Conservation (phyloP, 352 stramenopile genomes). For the Pythium dissimile region DNA sequence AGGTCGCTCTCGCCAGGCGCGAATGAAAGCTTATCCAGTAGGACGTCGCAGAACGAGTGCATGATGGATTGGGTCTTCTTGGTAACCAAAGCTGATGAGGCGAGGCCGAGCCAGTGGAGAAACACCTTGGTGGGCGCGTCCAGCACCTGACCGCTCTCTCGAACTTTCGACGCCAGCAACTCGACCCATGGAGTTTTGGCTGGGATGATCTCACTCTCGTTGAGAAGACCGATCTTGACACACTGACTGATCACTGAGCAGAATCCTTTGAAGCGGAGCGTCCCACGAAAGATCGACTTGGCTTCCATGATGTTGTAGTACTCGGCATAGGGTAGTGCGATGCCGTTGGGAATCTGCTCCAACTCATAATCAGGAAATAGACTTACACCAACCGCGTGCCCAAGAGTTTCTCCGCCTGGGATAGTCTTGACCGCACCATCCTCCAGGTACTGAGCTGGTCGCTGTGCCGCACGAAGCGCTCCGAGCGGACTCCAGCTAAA, state of each 20-base stretch:
- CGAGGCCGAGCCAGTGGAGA: constrained; percentile 34
- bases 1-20: constrained; percentile 70
- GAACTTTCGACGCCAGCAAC: constrained; percentile 33
- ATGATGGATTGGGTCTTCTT: constrained; percentile 28
- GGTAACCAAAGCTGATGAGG: constrained; percentile 13
- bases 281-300: constrained; percentile 77
- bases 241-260: constrained; percentile 61
- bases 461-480: constrained; percentile 33
- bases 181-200: constrained; percentile 37
- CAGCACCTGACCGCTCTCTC: constrained; percentile 18
- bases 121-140: constrained; percentile 26
- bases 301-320: constrained; percentile 77
- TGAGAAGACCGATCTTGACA: constrained; percentile 65
- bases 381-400: constrained; percentile 29
- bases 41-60: constrained; percentile 39
- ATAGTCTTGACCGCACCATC: constrained; percentile 52
- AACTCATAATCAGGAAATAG: constrained; percentile 65
- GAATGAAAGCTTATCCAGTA: constrained; percentile 61
- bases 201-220: constrained; percentile 24
- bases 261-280: constrained; percentile 83
- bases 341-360: constrained; percentile 85
- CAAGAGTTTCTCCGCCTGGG: constrained; percentile 49
- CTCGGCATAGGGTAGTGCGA: constrained; percentile 74
- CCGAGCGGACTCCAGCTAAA: constrained; percentile 90
- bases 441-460: constrained; percentile 54